Base-by-base conservation (phyloP, 345 rosid genomes). In the Cochlearia excelsa region DNA sequence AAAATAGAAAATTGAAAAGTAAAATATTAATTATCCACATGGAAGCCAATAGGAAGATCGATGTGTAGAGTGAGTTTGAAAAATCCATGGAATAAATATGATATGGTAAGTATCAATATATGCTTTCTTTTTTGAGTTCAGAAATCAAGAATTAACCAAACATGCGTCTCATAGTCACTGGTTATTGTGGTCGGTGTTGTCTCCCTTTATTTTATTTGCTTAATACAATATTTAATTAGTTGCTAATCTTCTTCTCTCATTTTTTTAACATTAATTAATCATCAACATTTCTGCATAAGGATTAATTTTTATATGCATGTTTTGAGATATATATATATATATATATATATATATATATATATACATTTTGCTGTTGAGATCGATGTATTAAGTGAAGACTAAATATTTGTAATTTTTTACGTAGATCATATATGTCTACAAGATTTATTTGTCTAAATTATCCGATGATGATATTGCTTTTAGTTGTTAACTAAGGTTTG, bases 111-210 rank as follows among this genome's bases (percentile, higher is more conserved):
- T 72, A 78, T 78, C 51, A 11, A 68, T 57, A 82, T 72, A 80
- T 82, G 75, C 16, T 58, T 70, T 65, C 54, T 67, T 61, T 30
- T 49, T 23, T 53, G 45, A 72, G 54, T 42, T 43, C 66, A 34
- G 30, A 49, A 40, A 51, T 51, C 55, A 49, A 74, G 58, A 54
- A 27, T 43, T 40, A 41, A 31, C 75, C 74, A 75, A 80, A 84
- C 82, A 84, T 82, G 76, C 79, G 84, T 79, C 80, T 58, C 42
- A 49, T 54, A 63, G 34, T 74, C 69, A 81, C 74, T 84, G 89
- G 92, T 75, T 65, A 58, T 38, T 49, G 52, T 65, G 84, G 85
- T 65, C 91, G 87, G 92, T 78, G 85, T 54, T 68, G 73, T 63
- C 54, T 46, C 59, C 66, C 45, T 38, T 51, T 54, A 66, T 51